Conservation (phyloP, 1,284 basidiomycete genomes). For the Coriolopsis trogii region DNA sequence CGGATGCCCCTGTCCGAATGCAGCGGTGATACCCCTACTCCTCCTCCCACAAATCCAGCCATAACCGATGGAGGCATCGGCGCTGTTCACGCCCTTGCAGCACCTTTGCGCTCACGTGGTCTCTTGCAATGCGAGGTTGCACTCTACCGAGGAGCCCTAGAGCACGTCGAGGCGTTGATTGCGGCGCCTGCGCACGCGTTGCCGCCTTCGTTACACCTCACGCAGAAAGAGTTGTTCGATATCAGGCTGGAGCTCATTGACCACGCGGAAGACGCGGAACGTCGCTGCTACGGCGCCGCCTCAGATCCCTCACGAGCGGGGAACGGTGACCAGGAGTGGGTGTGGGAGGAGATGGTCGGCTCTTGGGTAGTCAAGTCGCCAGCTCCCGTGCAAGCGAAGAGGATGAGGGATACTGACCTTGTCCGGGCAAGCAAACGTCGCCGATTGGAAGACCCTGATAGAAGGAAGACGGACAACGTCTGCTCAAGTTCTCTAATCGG, state of each 20-base stretch:
- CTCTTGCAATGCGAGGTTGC: conserved; percentile 50
- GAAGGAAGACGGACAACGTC: too few species aligned
- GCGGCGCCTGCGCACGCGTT: conserved; percentile 14
- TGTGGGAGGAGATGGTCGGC: conserved; percentile 48
- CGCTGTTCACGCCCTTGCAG: conserved; percentile 36
- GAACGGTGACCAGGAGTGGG: conserved; percentile 36
- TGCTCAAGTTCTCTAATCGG: too few species aligned
- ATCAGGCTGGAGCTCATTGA: conserved; percentile 47
- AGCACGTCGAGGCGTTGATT: conserved; percentile 44
- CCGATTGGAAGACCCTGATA: not conserved
- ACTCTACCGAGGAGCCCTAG: conserved; percentile 54
- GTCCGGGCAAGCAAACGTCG: conserved; percentile 10
- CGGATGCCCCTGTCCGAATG: conserved; percentile 12
- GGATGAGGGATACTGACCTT: not conserved
- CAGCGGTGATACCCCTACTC: conserved; percentile 11
- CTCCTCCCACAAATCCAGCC: conserved; percentile 7
- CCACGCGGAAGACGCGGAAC: conserved; percentile 52
- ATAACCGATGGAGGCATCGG: not conserved
- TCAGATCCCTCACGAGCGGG: conserved; percentile 5
- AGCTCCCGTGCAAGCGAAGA: conserved; percentile 16
- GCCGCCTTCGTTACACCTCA: conserved; percentile 9
- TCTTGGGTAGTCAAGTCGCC: conserved; percentile 45
- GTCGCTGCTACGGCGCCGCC: conserved; percentile 40
- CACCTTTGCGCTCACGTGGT: conserved; percentile 36
- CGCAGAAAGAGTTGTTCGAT: conserved; percentile 30